Evolutionary conservation across 2,329 filamentous ascomycete genomes (phyloP), one percentile per base, ranked within the genome.

Genomic region (Phyllosticta citribraziliensis): DNA sequence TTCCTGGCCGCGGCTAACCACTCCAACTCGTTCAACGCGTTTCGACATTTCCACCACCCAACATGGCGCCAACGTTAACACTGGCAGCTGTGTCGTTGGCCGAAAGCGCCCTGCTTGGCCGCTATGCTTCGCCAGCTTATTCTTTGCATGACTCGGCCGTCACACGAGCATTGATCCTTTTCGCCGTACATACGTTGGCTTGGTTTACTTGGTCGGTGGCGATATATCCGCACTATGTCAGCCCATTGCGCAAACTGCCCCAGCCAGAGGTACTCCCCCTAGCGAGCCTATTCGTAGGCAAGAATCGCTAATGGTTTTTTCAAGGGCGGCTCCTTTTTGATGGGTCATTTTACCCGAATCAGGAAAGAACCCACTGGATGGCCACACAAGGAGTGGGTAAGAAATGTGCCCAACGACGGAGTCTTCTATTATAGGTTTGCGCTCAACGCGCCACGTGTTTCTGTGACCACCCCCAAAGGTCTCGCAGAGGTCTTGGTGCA

Each of bases 151-250:
- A 58, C 5, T 70, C 70, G 8, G 74, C 74, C 47, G 52, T 76
- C 3, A 72, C 72, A 56, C 79, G 77, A 6, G 71, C 74, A 3
- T 6, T 72, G 0, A 67, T 73, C n/a, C 62, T 81, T 2, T 80
- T 76, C 64, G 35, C 73, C 9, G 22, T 75, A 1, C 68, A 74
- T 55, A 67, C 76, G 24, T 51, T 74, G 2, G 58, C 68, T 1
- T 75, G 72, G 64, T 66, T 66, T 3, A 65, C 72, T 25, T 84
- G 75, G 71, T 68, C 60, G 5, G 67, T 82, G 0, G 56, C 85
- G 10, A 66, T 88, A 52, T 87, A 84, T 66, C 85, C 84, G 3
- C 72, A 76, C 35, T 82, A 78, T 63, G 74, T 87, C 63, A 84
- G 79, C 50, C 83, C 84, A 2, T 66, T 88, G 55, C 78, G 82